Evolutionary conservation across 2,329 filamentous ascomycete species (phyloP).

Genomic region (Exophiala dermatitidis): DNA sequence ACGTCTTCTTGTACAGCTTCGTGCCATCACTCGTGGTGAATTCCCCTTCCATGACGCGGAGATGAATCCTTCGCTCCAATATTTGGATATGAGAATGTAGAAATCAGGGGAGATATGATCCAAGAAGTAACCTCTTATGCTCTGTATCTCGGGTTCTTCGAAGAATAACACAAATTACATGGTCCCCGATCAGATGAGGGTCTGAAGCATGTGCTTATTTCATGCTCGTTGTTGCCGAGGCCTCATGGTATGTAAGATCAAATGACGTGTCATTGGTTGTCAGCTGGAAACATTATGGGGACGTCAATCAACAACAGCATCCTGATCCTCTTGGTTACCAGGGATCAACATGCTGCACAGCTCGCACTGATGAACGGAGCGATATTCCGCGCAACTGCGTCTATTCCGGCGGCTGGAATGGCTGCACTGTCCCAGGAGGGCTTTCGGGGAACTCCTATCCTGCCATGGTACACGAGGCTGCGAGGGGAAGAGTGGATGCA

Average conservation of each 20-base stretch:
- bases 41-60: conserved; percentile 45
- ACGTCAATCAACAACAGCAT: neutral
- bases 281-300: neutral
- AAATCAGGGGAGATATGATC: neutral
- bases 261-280: conserved; percentile 1
- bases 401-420: too few relatives aligned
- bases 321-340: neutral
- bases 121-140: too few relatives aligned
- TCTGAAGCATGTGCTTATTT: neutral
- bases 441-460: too few relatives aligned
- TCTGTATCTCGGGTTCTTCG: too few relatives aligned
- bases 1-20: conserved; percentile 56
- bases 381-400: too few relatives aligned
- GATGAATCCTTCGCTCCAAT: too few relatives aligned
- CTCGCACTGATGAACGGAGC: too few relatives aligned
- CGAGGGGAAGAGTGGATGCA: too few relatives aligned
- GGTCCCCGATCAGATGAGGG: neutral
- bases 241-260: neutral
- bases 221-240: neutral
- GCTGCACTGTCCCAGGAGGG: too few relatives aligned
- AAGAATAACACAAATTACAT: conserved; percentile 27
- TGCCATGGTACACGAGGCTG: too few relatives aligned
- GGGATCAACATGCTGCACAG: too few relatives aligned
- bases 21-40: conserved; percentile 47
- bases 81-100: too few relatives aligned